phyloP scores from a whole-genome alignment of 257 asterid species.

The Nicotiana attenuata region DNA sequence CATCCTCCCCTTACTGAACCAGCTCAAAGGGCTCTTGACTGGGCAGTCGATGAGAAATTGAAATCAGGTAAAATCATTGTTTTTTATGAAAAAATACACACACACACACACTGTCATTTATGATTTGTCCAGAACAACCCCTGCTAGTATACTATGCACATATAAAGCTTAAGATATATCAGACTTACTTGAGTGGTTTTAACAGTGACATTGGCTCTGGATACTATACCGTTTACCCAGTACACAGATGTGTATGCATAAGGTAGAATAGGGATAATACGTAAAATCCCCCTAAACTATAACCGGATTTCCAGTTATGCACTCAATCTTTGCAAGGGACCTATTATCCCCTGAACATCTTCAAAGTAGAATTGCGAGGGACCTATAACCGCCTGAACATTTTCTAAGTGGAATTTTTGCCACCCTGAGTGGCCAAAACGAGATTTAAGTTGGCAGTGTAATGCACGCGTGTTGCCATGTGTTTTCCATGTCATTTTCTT shows the following conservation, averaged over 20 bases:
- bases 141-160: not conserved
- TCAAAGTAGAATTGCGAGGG: not conserved
- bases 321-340: not conserved
- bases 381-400: not conserved
- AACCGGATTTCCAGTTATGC: not conserved
- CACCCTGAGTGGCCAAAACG: not conserved
- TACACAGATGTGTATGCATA: not conserved
- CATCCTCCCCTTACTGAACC: constrained; percentile 86
- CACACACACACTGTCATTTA: not conserved
- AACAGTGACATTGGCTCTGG: not conserved
- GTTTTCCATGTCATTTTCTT: not conserved
- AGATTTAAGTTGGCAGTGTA: constrained; percentile 4
- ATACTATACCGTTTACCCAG: not conserved
- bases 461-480: not conserved
- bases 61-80: constrained; percentile 56
- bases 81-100: not conserved
- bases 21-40: constrained; percentile 86
- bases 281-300: not conserved
- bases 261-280: not conserved
- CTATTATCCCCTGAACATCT: not conserved
- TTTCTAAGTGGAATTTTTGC: not conserved
- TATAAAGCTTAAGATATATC: not conserved
- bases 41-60: constrained; percentile 80
- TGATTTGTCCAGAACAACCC: not conserved
- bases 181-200: not conserved